Percentiles rank a stretch among this genome's conserved stretches.
phyloP scores from a whole-genome alignment of 140 eudicot species.

The Ambrosia hybrid region DNA sequence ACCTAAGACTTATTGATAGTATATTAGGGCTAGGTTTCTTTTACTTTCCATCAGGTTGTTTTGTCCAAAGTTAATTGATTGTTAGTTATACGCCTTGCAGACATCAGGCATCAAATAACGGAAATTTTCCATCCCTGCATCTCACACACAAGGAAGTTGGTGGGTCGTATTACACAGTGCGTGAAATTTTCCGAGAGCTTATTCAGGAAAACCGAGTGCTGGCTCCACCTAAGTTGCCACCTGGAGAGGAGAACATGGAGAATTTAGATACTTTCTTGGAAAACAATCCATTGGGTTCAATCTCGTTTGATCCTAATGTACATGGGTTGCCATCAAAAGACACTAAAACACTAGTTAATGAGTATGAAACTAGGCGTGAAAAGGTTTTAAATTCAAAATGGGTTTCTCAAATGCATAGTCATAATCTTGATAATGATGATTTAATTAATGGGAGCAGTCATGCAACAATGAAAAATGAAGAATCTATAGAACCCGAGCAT shows the following conservation, averaged over 20 bases:
- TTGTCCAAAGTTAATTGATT: not conserved
- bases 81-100: slow-evolving; percentile 39
- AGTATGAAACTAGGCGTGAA: slow-evolving; percentile 28
- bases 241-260: slow-evolving; percentile 44
- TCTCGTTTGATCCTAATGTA: slow-evolving; percentile 48
- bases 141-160: slow-evolving; percentile 96
- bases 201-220: slow-evolving; percentile 91
- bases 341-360: slow-evolving; percentile 30
- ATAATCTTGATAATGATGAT: slow-evolving; percentile 31
- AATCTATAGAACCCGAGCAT: slow-evolving; percentile 5
- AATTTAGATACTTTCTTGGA: slow-evolving; percentile 39
- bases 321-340: slow-evolving; percentile 33
- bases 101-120: slow-evolving; percentile 63
- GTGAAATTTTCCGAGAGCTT: slow-evolving; percentile 85
- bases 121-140: slow-evolving; percentile 77
- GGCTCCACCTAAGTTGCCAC: slow-evolving; percentile 62
- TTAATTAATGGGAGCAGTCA: slow-evolving; percentile 19
- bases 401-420: slow-evolving; percentile 29
- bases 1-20: not conserved
- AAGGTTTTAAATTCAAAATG: slow-evolving; percentile 29
- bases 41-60: not conserved
- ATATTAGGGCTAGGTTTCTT: not conserved
- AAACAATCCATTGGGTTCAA: slow-evolving; percentile 60
- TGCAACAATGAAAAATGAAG: slow-evolving; percentile 1
- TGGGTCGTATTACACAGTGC: slow-evolving; percentile 87